Evolutionary conservation across 2,329 filamentous ascomycete species (phyloP).

Genomic region (Zymoseptoria crescenta): DNA sequence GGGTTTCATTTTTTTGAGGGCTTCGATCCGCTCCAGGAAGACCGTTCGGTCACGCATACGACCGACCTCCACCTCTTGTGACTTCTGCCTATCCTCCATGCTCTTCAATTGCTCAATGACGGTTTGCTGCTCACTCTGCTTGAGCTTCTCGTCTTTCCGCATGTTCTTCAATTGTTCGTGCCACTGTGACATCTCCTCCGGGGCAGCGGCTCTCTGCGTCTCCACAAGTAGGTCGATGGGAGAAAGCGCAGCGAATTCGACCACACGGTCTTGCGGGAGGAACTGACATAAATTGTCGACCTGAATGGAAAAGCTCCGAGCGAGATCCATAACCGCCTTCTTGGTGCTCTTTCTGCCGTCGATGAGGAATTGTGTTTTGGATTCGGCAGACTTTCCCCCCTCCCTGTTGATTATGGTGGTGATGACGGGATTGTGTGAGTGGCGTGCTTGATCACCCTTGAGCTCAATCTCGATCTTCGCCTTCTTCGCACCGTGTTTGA

Average conservation of each 20-base stretch:
- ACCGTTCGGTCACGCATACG: constrained; percentile 67
- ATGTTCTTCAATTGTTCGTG: constrained; percentile 67
- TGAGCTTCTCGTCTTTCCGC: constrained; percentile 59
- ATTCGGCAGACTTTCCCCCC: constrained; percentile 43
- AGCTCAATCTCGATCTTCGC: constrained; percentile 89
- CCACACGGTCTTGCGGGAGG: constrained; percentile 88
- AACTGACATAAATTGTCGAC: constrained; percentile 98
- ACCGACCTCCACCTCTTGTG: constrained; percentile 74
- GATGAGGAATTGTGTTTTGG: constrained; percentile 69
- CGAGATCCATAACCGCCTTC: constrained; percentile 60
- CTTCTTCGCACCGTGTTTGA: constrained; percentile 75
- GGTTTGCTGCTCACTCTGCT: constrained; percentile 41
- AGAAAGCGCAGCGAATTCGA: constrained; percentile 79
- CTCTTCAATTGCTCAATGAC: constrained; percentile 57
- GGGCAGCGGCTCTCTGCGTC: constrained; percentile 81
- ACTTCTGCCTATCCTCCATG: constrained; percentile 64
- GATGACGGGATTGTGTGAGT: constrained; percentile 62
- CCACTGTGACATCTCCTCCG: constrained; percentile 69
- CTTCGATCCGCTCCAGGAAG: constrained; percentile 55
- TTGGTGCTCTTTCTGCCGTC: constrained; percentile 56
- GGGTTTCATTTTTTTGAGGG: constrained; percentile 58
- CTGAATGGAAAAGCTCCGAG: constrained; percentile 72
- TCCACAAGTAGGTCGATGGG: constrained; percentile 75
- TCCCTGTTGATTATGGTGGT: constrained; percentile 70
- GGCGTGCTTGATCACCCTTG: constrained; percentile 50